Base-by-base conservation (phyloP, 2,329 filamentous ascomycete genomes). In the Aspergillus flavus region DNA sequence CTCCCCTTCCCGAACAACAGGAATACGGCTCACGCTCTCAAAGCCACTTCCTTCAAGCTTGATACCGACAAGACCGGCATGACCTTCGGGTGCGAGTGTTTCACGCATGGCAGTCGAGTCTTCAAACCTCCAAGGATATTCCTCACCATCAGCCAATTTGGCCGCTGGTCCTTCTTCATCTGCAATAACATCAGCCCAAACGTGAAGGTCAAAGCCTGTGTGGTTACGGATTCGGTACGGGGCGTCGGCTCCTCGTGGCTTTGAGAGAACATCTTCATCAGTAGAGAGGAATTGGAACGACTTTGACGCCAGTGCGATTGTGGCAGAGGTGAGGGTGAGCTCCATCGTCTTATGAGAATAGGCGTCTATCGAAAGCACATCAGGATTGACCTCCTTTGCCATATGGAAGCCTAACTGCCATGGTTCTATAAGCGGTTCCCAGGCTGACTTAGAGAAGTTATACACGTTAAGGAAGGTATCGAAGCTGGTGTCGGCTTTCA, bases 371-470 rank as follows among this genome's bases (percentile, higher is more conserved):
- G 92, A 91, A 64, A 97, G 81, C 58, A 91, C 84, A 43, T 94
- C 91, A 0, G 90, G 91, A 48, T 87, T 85, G 30, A 88, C 84
- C 62, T 95, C 89, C 70, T 90, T 94, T 0, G 91, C 89, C 75
- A 98, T 87, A 66, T 96, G 92, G 69, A 99, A 88, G 2, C 93
- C 93, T n/a, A 98, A 84, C 68, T 94, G 89, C 95, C 95, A 99
- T 9, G 96, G 96, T 76, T 99, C 95, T 30, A 99, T 88, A 39
- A 99, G 81, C 3, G 95, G 95, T 76, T 99, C 95, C 95, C 95
- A 99, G 4, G 93, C 93, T 0, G 95, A 99, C 77, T 99, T 99
- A 16, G 95, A 95, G 79, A 99, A 99, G 78, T 99, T 99, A 83
- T 97, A 99, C 30, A 99, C 90, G 72, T 98, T 99, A 71, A 96